Conservation (phyloP, 2,329 filamentous ascomycete species). For the Aspergillus sp. region DNA sequence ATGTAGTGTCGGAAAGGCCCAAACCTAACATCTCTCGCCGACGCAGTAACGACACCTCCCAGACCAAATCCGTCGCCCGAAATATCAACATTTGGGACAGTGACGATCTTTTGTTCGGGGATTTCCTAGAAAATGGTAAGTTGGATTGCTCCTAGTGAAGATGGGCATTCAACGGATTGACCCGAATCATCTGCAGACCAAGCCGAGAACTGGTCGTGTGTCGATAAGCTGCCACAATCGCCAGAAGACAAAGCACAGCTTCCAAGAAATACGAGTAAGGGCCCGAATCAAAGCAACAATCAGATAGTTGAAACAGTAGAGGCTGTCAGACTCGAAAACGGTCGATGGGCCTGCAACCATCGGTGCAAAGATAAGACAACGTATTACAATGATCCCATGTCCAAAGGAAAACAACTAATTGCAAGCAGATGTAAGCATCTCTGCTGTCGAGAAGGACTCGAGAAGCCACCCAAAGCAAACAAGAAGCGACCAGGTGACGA, state of each 20-base stretch:
- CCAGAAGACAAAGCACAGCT: background rate
- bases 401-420: background rate
- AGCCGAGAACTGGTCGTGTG: background rate
- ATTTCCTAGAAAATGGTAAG: slow-evolving; percentile 50
- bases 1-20: slow-evolving; percentile 17
- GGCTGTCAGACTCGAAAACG: slow-evolving; percentile 63
- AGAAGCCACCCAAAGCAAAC: slow-evolving; percentile 58
- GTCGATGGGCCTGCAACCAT: slow-evolving; percentile 75
- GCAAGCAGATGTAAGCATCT: slow-evolving; percentile 63
- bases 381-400: slow-evolving; percentile 36
- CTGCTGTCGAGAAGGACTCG: slow-evolving; percentile 71
- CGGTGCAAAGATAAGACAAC: slow-evolving; percentile 61
- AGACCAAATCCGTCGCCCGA: slow-evolving; percentile 12
- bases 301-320: slow-evolving; percentile 30
- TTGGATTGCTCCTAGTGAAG: background rate
- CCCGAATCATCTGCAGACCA: background rate
- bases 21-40: slow-evolving; percentile 21
- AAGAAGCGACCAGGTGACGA: slow-evolving; percentile 24
- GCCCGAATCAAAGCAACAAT: slow-evolving; percentile 2
- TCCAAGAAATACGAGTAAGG: no score
- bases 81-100: slow-evolving; percentile 55
- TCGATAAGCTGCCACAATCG: slow-evolving; percentile 10
- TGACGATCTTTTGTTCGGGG: slow-evolving; percentile 54
- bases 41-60: slow-evolving; percentile 23
- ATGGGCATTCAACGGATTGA: background rate